These are phyloP conservation scores for Aspergillus sparsus DNA, from an alignment of 495 filamentous ascomycete genomes.

Conservation along the genomic window DNA sequence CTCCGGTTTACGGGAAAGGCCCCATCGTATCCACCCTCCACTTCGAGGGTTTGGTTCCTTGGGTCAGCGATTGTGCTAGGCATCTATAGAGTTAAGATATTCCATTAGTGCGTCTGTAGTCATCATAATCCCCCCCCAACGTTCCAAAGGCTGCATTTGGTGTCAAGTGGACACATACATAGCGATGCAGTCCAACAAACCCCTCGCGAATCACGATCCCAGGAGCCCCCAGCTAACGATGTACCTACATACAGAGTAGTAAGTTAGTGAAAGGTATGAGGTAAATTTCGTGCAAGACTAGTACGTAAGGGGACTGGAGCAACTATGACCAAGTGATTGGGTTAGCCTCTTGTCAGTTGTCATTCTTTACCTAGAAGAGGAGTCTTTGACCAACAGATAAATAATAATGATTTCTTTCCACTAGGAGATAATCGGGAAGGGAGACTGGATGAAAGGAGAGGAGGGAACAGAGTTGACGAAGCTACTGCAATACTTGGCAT, in stretches of 20 bases:
- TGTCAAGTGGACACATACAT: constrained; percentile 1
- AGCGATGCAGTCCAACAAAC: constrained; percentile 7
- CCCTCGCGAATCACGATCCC: constrained; percentile 4
- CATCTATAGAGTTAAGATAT: background rate
- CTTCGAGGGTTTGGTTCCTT: constrained; percentile 4
- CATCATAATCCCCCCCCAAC: background rate
- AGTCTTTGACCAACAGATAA: background rate
- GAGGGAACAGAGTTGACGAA: background rate
- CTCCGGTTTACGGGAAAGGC: constrained; percentile 6
- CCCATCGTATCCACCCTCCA: constrained; percentile 13
- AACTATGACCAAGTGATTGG: constrained; percentile 11
- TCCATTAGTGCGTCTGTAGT: background rate
- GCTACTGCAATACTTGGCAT: constrained; percentile 6
- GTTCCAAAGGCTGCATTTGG: constrained; percentile 3
- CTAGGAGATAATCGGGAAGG: background rate
- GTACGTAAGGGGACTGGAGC: constrained; percentile 3
- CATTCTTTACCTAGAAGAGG: constrained; percentile 16
- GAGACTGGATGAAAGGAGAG: background rate
- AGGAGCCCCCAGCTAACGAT: background rate
- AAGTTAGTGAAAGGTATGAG: no score
- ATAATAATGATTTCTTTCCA: background rate
- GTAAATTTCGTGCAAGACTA: background rate
- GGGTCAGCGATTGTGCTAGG: constrained; percentile 10
- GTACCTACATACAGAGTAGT: background rate
- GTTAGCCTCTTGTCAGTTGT: constrained; percentile 4